Base-by-base conservation (phyloP, 352 stramenopile species). In the Phytophthora crassamura region DNA sequence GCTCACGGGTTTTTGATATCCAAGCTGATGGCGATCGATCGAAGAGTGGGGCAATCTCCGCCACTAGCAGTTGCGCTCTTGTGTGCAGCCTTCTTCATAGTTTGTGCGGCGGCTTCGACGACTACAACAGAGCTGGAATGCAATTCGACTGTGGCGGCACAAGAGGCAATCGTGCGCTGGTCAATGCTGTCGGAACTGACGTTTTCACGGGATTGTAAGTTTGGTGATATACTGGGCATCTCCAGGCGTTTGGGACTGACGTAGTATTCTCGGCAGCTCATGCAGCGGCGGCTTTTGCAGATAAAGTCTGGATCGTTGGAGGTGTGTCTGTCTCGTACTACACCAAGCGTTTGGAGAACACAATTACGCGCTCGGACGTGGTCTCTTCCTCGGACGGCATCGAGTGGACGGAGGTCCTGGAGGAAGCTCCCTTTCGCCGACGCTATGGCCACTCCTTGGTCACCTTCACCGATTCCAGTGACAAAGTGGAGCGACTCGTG, bases 291-390 rank as follows among this genome's bases (percentile, higher is more conserved):
- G 81, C 73, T 47, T 93, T 90, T 47, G 65, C 58, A 2, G 67
- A 81, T 35, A 75, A 82, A 55, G 80, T 93, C 35, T 93, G 82
- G 82, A 73, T 91, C 48, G 79, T 95, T 15, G 82, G 84, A 46
- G 83, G 86, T 2, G 78, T 93, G 9, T 91, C 86, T n/a, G 78
- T 70, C 1, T 73, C 74, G 14, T 93, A 95, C 58, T 88, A 91
- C 66, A 93, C 83, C 11, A 89, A 86, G 45, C 80, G 78, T 10
- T 63, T 95, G 43, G 82, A 92, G 56, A 70, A 82, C 38, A 90
- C 84, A 12, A 90, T 72, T 10, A 80, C 73, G 14, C 81, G 86
- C 5, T 90, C 82, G 22, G 87, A 93, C 25, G 73, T 94, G 3
- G 69, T 89, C 25, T 84, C 49, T 42, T 91, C 82, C 7, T 35